Evolutionary conservation across 345 rosid species (phyloP).

Genomic region (Gossypium raimondii): DNA sequence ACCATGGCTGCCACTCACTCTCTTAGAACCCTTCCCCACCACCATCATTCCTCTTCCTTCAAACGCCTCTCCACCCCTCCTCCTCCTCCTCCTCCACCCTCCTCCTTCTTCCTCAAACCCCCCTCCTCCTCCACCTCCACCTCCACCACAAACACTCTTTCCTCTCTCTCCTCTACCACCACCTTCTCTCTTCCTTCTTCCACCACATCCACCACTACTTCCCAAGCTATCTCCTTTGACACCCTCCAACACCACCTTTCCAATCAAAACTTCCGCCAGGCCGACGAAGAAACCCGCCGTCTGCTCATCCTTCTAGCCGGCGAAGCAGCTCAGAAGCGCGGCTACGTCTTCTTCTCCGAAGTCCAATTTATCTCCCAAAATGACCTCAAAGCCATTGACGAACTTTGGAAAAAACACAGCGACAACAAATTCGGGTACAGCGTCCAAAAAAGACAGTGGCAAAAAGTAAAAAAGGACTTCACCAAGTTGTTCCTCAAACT

Average conservation of each 20-base stretch:
- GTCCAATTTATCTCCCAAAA: slow-evolving; percentile 57
- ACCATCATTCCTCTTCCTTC: slow-evolving; percentile 8
- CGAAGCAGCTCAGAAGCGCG: slow-evolving; percentile 67
- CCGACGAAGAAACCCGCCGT: slow-evolving; percentile 88
- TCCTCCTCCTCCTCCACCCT: slow-evolving; percentile 19
- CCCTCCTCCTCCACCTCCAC: slow-evolving; percentile 13
- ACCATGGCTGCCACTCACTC: slow-evolving; percentile 43
- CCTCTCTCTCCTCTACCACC: slow-evolving; percentile 13
- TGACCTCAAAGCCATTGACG: slow-evolving; percentile 69
- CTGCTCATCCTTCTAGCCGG: slow-evolving; percentile 76
- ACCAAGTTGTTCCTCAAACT: slow-evolving; percentile 63
- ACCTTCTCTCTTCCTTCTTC: slow-evolving; percentile 25
- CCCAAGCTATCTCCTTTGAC: slow-evolving; percentile 49
- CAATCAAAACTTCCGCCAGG: slow-evolving; percentile 62
- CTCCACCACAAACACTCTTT: slow-evolving; percentile 19
- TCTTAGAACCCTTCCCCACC: slow-evolving; percentile 35
- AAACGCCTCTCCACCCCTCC: slow-evolving; percentile 15
- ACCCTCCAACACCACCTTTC: slow-evolving; percentile 59
- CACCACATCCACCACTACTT: slow-evolving; percentile 36
- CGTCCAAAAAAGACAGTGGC: slow-evolving; percentile 67
- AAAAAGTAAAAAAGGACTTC: slow-evolving; percentile 63
- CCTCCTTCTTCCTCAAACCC: slow-evolving; percentile 30
- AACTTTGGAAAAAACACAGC: slow-evolving; percentile 71
- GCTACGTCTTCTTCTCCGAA: slow-evolving; percentile 96
- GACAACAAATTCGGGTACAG: slow-evolving; percentile 72